A percentile compares a stretch with the other conserved stretches of the same genome.
Conservation (phyloP, 148 eudicot genomes). For the Rhododendron williamsianum region DNA sequence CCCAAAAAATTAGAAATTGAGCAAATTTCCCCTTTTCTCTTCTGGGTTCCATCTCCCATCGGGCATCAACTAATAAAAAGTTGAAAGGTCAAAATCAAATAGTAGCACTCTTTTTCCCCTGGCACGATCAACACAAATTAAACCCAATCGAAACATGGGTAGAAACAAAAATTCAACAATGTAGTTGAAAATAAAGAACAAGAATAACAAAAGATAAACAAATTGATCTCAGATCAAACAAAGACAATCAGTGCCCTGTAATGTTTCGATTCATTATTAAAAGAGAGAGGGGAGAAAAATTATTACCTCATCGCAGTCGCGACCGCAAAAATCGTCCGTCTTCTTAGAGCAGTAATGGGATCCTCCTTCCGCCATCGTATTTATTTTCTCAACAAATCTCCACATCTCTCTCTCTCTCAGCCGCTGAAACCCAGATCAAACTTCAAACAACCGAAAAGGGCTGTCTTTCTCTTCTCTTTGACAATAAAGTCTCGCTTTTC, state of each 20-base stretch:
- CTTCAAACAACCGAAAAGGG: neutral
- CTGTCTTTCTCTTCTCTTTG: neutral
- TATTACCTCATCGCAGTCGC: conserved; percentile 58
- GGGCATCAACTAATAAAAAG: conserved; percentile 1
- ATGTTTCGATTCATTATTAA: neutral
- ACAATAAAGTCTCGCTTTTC: neutral
- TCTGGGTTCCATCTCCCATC: conserved; percentile 1
- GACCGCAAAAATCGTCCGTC: conserved; percentile 59
- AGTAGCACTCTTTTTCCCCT: neutral
- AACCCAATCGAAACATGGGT: neutral
- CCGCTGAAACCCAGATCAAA: conserved; percentile 18
- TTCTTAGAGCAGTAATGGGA: conserved; percentile 81
- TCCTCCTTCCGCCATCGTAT: conserved; percentile 65
- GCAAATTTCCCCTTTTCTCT: neutral
- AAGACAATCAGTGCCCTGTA: neutral
- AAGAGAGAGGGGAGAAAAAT: neutral
- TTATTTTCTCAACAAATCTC: conserved; percentile 45
- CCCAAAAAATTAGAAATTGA: neutral
- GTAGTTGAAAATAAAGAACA: neutral
- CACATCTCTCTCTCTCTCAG: conserved; percentile 11
- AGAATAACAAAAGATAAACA: neutral
- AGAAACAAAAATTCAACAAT: neutral
- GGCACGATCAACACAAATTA: neutral
- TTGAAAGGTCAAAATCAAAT: neutral
- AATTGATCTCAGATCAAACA: conserved; percentile 3